Percentiles rank a stretch among this genome's conserved stretches.
Evolutionary conservation across 108 stramenopile genomes (phyloP).

Genomic region (Stephanodiscus minutulus): DNA sequence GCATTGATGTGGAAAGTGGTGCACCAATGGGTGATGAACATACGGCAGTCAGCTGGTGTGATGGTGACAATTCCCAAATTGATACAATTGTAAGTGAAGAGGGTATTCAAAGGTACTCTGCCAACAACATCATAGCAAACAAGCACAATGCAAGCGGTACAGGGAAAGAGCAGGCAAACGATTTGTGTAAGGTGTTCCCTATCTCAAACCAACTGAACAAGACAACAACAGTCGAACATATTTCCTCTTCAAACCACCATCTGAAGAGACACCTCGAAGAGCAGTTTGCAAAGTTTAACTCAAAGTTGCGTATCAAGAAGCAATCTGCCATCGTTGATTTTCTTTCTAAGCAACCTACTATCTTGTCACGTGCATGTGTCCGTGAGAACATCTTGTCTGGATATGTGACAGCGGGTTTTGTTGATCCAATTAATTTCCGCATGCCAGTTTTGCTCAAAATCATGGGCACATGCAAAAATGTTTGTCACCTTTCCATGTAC

Average conservation of each 20-base stretch:
- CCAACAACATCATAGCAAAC: no score
- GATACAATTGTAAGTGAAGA: no score
- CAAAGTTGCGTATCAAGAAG: not conserved
- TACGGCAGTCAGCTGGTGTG: no score
- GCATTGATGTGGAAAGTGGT: no score
- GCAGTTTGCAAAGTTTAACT: not conserved
- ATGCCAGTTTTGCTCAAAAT: not conserved
- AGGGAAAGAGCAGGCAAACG: no score
- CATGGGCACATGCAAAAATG: not conserved
- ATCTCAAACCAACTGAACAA: not conserved
- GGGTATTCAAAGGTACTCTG: no score
- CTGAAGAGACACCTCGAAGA: not conserved
- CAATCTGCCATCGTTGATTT: slow-evolving; percentile 2
- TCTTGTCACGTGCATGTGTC: not conserved
- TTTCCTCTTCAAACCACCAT: not conserved
- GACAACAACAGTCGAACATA: not conserved
- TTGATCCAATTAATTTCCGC: not conserved
- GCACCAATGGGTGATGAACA: no score
- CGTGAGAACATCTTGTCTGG: not conserved
- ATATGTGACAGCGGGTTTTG: not conserved
- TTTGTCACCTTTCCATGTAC: not conserved
- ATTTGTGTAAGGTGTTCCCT: no score
- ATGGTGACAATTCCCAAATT: no score
- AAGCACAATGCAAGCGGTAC: no score
- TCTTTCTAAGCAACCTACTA: not conserved